A percentile compares a stretch with the other conserved stretches of the same genome.
phyloP scores from a whole-genome alignment of 441 rosid species.

The Lagerstroemia fauriei region DNA sequence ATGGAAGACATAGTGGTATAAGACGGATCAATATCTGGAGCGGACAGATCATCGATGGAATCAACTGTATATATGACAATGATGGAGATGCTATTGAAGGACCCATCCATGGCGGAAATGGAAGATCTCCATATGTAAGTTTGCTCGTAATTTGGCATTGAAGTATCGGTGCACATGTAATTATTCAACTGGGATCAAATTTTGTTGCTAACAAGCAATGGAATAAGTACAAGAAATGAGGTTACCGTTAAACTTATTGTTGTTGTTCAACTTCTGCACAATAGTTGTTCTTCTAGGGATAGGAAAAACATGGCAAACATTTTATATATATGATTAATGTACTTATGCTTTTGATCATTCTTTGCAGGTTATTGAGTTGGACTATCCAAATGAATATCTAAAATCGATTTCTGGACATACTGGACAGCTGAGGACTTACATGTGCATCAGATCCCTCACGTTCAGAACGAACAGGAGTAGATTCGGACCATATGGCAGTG shows the following conservation, averaged over 20 bases:
- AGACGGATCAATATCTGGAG: neutral
- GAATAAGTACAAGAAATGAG: too few relatives aligned
- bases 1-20: neutral
- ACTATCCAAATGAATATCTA: conserved; percentile 10
- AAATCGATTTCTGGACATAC: neutral
- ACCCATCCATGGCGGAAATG: neutral
- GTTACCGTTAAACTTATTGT: too few relatives aligned
- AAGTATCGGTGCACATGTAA: too few relatives aligned
- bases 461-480: neutral
- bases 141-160: neutral
- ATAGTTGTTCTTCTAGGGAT: too few relatives aligned
- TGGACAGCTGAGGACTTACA: neutral
- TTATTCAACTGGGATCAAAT: too few relatives aligned
- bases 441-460: conserved; percentile 4
- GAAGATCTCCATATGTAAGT: neutral
- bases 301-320: too few relatives aligned
- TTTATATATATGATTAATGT: neutral
- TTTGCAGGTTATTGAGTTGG: neutral
- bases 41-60: neutral
- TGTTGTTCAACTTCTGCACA: too few relatives aligned
- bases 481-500: conserved; percentile 1
- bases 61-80: neutral
- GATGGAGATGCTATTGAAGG: neutral
- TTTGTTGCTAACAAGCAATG: too few relatives aligned
- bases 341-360: neutral